phyloP scores from a whole-genome alignment of 2,329 filamentous ascomycete genomes.

The Sporothrix curviconia region DNA sequence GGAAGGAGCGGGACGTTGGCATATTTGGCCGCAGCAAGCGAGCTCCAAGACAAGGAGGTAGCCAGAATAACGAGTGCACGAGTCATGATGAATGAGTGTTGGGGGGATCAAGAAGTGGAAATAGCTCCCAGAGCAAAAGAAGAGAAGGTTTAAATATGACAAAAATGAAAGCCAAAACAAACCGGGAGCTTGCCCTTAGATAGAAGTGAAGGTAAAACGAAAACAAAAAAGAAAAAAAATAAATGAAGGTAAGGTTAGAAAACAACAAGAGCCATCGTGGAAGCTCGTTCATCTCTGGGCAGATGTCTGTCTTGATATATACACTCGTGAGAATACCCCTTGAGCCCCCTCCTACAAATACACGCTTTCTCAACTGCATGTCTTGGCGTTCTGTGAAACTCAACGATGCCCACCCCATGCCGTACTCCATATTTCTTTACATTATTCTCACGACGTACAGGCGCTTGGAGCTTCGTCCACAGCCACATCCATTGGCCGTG shows the following conservation, averaged over 20 bases:
- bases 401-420: neutral
- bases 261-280: too few relatives aligned
- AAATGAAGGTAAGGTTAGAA: slow-evolving; percentile 19
- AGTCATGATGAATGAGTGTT: neutral
- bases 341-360: too few relatives aligned
- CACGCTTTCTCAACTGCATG: neutral
- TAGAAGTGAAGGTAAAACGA: slow-evolving; percentile 20
- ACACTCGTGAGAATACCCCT: too few relatives aligned
- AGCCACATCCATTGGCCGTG: neutral
- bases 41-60: slow-evolving; percentile 13
- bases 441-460: neutral
- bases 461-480: neutral
- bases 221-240: slow-evolving; percentile 17
- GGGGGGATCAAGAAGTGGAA: neutral
- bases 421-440: neutral
- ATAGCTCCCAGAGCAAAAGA: slow-evolving; percentile 1
- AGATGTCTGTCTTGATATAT: too few relatives aligned
- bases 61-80: slow-evolving; percentile 5
- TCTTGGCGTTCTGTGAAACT: neutral
- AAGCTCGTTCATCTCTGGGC: too few relatives aligned
- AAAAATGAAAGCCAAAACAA: slow-evolving; percentile 9
- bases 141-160: neutral
- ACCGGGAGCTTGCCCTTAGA: slow-evolving; percentile 29
- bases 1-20: slow-evolving; percentile 19
- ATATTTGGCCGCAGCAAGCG: slow-evolving; percentile 22